Evolutionary conservation across 805 yeast genomes (phyloP).

Genomic region (Starmerella sirachaensis): DNA sequence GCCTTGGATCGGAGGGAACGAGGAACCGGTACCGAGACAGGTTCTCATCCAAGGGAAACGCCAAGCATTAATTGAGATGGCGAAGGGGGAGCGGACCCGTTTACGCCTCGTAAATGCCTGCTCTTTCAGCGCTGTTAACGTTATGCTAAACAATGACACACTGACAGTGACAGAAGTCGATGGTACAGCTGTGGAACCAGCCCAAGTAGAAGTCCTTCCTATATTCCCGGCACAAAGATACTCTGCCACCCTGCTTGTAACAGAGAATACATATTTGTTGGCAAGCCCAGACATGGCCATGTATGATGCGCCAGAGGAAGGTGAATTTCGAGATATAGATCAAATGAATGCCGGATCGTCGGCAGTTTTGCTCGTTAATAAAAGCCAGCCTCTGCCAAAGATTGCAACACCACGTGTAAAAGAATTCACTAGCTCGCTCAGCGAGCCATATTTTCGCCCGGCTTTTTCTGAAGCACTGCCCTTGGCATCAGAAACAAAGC

Average conservation of each 20-base stretch:
- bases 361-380: no score
- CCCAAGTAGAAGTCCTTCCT: conserved; percentile 21
- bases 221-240: conserved; percentile 71
- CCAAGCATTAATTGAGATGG: conserved; percentile 10
- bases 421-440: no score
- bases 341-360: not conserved
- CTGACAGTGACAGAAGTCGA: conserved; percentile 29
- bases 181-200: conserved; percentile 25
- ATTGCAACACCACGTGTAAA: no score
- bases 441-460: conserved; percentile 10
- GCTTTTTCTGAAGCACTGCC: not conserved
- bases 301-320: conserved; percentile 5
- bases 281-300: conserved; percentile 4
- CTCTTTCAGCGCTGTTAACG: conserved; percentile 27
- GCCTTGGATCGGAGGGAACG: conserved; percentile 31
- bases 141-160: conserved; percentile 26
- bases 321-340: not conserved
- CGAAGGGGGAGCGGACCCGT: conserved; percentile 16
- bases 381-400: no score
- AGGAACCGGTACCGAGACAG: conserved; percentile 31
- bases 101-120: conserved; percentile 28
- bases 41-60: conserved; percentile 35
- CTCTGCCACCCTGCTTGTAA: conserved; percentile 42
- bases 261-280: not conserved
- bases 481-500: no score